phyloP scores from a whole-genome alignment of 2,329 filamentous ascomycete genomes.

The Talaromyces sp. region DNA sequence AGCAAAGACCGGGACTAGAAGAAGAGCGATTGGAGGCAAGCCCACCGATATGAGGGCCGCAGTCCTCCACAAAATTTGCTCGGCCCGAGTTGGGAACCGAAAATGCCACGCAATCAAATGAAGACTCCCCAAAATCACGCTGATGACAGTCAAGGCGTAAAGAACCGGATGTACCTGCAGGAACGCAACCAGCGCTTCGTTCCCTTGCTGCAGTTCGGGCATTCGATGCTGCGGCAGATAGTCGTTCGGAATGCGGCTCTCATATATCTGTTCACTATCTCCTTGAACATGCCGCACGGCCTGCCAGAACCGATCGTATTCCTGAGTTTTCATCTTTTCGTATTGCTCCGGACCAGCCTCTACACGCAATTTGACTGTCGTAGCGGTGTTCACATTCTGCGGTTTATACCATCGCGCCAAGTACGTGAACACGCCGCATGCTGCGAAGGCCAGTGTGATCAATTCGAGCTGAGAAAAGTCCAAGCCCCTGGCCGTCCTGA shows the following conservation, averaged over 20 bases:
- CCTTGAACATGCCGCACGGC: not conserved
- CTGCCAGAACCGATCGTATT: not conserved
- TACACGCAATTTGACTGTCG: not conserved
- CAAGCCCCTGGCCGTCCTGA: not conserved
- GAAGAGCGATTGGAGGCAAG: not conserved
- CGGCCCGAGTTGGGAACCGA: not conserved
- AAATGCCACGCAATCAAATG: not conserved
- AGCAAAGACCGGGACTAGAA: not conserved
- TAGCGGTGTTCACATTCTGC: not conserved
- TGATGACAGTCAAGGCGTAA: not conserved
- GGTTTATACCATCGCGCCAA: not conserved
- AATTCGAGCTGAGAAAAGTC: not conserved
- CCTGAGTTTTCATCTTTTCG: not conserved
- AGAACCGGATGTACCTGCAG: not conserved
- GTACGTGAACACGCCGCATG: not conserved
- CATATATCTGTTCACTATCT: not conserved
- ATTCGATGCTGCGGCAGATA: not conserved
- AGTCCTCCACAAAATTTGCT: not conserved
- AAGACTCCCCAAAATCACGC: not conserved
- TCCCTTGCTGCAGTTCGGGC: not conserved
- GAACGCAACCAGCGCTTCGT: not conserved
- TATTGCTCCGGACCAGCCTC: not conserved
- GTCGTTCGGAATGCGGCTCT: not conserved
- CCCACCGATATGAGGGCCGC: not conserved
- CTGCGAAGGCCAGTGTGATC: not conserved